Conservation (phyloP, 2,329 filamentous ascomycete genomes). For the Fusarium floridanum region DNA sequence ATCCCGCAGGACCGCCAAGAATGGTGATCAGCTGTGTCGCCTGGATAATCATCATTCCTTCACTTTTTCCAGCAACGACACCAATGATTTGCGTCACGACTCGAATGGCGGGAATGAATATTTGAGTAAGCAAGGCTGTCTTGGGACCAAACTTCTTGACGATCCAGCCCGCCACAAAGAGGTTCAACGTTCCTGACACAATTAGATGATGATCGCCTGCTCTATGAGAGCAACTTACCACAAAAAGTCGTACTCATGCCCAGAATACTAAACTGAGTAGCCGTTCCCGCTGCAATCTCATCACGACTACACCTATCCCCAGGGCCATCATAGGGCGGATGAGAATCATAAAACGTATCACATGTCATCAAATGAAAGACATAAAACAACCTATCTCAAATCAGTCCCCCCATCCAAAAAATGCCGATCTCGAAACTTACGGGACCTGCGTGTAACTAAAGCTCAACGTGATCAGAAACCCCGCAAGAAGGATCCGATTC, state of each 20-base stretch:
- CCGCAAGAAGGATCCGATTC: conserved; percentile 67
- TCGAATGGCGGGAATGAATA: conserved; percentile 73
- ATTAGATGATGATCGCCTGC: accelerated
- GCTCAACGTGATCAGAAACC: conserved; percentile 69
- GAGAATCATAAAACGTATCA: conserved; percentile 73
- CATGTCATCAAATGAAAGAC: conserved; percentile 80
- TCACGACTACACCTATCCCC: conserved; percentile 70
- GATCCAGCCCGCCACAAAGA: conserved; percentile 75
- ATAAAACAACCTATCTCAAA: conserved; percentile 62
- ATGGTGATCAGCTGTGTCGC: conserved; percentile 75
- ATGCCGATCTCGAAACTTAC: conserved; percentile 48
- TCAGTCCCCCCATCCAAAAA: conserved; percentile 12
- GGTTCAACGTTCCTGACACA: conserved; percentile 42
- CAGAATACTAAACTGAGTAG: conserved; percentile 72
- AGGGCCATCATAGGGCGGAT: conserved; percentile 62
- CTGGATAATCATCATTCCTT: conserved; percentile 78
- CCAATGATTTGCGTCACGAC: conserved; percentile 74
- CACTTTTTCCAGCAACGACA: conserved; percentile 69
- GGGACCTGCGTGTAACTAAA: conserved; percentile 65
- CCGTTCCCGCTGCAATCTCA: conserved; percentile 74
- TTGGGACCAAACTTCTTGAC: conserved; percentile 77
- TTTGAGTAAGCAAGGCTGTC: conserved; percentile 71
- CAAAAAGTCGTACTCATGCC: conserved; percentile 77
- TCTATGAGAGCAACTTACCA: conserved; percentile 53
- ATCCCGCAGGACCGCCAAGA: conserved; percentile 76